These are phyloP conservation scores for Fraxinus platypoda DNA, from an alignment of 305 asterid genomes.

Conservation along the genomic window DNA sequence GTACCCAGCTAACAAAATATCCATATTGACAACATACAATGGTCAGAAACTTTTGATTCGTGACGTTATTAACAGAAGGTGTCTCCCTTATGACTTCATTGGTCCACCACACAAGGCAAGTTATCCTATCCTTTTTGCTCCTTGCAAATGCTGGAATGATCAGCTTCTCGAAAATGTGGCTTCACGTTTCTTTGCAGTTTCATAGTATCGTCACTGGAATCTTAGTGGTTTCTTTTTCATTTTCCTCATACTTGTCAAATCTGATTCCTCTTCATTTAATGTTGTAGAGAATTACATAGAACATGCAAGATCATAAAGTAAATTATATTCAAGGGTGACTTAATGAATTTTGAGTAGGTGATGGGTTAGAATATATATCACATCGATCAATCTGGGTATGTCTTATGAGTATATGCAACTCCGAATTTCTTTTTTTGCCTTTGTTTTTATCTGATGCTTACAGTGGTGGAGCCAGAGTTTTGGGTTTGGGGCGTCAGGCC, in stretches of 20 bases:
- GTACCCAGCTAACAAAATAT: slow-evolving; percentile 89
- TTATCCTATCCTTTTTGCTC: neutral
- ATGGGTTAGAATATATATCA: neutral
- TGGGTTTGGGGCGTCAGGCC: neutral
- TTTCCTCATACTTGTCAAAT: neutral
- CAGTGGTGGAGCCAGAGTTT: neutral
- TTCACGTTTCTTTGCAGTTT: neutral
- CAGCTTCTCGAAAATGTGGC: slow-evolving; percentile 1
- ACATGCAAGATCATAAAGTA: slow-evolving; percentile 14
- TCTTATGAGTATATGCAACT: neutral
- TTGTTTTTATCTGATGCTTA: slow-evolving; percentile 4
- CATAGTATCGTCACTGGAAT: neutral
- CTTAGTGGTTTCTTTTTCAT: neutral
- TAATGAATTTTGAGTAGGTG: neutral
- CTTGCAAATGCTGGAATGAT: slow-evolving; percentile 10
- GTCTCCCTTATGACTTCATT: slow-evolving; percentile 84
- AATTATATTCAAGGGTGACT: neutral
- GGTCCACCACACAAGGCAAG: slow-evolving; percentile 94
- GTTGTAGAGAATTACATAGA: neutral
- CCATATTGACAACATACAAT: slow-evolving; percentile 92
- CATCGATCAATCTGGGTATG: neutral
- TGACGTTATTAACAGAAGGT: slow-evolving; percentile 87
- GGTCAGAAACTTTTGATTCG: slow-evolving; percentile 98
- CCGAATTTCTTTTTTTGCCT: neutral
- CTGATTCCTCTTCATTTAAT: neutral